Percentiles rank a stretch among this genome's conserved stretches.
phyloP scores from a whole-genome alignment of 345 rosid genomes.

The Citrus medica region DNA sequence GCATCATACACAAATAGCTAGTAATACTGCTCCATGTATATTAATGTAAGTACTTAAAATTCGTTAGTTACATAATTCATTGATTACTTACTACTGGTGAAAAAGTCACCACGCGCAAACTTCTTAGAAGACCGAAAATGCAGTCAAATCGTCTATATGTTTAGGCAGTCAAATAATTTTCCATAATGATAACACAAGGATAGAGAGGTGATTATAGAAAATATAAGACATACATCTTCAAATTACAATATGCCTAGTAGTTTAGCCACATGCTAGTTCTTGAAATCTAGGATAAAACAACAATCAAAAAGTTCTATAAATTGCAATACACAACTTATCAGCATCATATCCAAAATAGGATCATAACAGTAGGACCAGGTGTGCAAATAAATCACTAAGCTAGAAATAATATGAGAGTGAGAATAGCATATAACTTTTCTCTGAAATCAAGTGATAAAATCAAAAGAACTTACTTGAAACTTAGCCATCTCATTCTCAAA shows the following conservation, averaged over 20 bases:
- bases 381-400: background rate
- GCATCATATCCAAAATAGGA: background rate
- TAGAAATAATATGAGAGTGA: background rate
- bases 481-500: constrained; percentile 87
- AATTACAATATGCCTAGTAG: background rate
- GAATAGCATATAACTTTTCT: background rate
- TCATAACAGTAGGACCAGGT: background rate
- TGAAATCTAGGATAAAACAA: background rate
- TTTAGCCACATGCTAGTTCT: background rate
- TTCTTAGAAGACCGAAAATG: background rate
- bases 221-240: background rate
- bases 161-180: background rate
- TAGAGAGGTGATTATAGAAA: background rate
- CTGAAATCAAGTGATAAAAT: background rate
- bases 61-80: background rate
- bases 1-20: background rate
- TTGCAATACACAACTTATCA: background rate
- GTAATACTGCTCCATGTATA: background rate
- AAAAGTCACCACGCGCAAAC: background rate
- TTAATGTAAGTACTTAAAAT: background rate
- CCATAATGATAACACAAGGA: background rate
- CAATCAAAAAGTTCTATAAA: background rate
- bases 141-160: background rate
- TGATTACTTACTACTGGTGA: background rate
- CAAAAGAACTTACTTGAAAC: constrained; percentile 62